Evolutionary conservation across 371 early-diverging fungal species (phyloP).

Genomic region (Actinomortierella wolfii): DNA sequence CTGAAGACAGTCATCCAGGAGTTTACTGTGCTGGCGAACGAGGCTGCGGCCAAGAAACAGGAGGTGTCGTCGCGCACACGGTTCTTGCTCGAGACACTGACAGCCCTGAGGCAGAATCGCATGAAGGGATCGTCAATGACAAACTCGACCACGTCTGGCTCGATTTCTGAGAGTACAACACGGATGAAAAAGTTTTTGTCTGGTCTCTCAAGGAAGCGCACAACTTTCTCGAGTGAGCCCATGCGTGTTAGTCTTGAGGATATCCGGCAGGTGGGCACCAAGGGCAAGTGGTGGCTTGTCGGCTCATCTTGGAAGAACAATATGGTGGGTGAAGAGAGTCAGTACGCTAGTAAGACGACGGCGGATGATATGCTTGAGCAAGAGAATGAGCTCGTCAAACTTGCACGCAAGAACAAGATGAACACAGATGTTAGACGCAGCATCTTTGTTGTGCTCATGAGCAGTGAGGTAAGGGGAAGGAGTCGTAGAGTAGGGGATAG

Average conservation of each 20-base stretch:
- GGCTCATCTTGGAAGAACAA: constrained; percentile 84
- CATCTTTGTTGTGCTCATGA: constrained; percentile 92
- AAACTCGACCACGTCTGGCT: constrained; percentile 53
- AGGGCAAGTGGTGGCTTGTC: constrained; percentile 89
- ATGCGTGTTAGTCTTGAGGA: constrained; percentile 90
- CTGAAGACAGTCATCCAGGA: constrained; percentile 83
- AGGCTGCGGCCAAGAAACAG: constrained; percentile 16
- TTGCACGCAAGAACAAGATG: constrained; percentile 91
- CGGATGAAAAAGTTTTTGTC: constrained; percentile 85
- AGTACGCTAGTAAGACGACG: constrained; percentile 52
- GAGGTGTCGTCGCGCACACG: constrained; percentile 66
- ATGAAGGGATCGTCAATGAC: constrained; percentile 63
- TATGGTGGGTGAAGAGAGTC: constrained; percentile 55
- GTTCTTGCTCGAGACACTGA: constrained; percentile 94
- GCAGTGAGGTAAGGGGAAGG: constrained; percentile 70
- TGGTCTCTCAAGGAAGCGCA: constrained; percentile 68
- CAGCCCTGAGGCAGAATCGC: constrained; percentile 92
- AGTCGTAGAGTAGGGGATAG: too few relatives aligned
- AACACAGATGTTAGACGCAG: constrained; percentile 94
- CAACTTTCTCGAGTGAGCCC: constrained; percentile 66
- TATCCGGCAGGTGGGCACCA: constrained; percentile 79
- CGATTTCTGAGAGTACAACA: constrained; percentile 62
- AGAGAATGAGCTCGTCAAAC: constrained; percentile 40
- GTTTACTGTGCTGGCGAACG: constrained; percentile 30
- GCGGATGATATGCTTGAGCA: constrained; percentile 68